Evolutionary conservation across 2,329 filamentous ascomycete species (phyloP), one percentile per base, ranked within the genome.

Genomic region (Tolypocladium sp.): DNA sequence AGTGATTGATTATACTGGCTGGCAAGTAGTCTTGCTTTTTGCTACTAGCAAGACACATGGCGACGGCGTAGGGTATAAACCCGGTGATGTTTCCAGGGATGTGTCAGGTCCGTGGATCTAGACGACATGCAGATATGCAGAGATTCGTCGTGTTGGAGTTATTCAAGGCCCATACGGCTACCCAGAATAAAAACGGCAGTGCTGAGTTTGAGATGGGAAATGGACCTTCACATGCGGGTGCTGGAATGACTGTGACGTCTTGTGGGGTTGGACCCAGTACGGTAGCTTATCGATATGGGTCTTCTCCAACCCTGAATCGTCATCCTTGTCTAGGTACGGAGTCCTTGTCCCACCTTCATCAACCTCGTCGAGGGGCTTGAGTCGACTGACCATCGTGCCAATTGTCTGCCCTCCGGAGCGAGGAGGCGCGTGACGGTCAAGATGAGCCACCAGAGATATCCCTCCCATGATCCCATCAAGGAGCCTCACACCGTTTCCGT

Each of bases 401-500:
- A 35, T 13, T 35, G 4, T 10, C 49, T 27, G 17, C 20, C 49
- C 33, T 30, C 49, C 10, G 30, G 20, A 17, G 49, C 49, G 30
- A 52, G 49, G 5, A n/a, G 30, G 20, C 20, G 17, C 20, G 49
- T 10, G 57, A 52, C 44, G 56, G 56, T 62, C 63, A 63, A 64
- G 49, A 85, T 85, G 82, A 83, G 79, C 70, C 82, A 85, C 66
- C 82, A 84, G 70, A 73, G 80, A 64, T 83, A 82, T 65, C 76
- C 81, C 9, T 82, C 82, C 17, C 77, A 82, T 59, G 82, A 85
- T 61, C 75, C 78, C 3, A 73, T 81, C 61, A 91, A 91, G 72
- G 90, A 92, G 74, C 88, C 89, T 42, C 89, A 92, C 73, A 85
- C 87, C 25, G 84, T 92, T 53, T 92, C 89, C 57, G 77, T 92